Evolutionary conservation across 306 rosid species (phyloP), one percentile per base, ranked within the genome.

Genomic region (Cyclanthera cordifolia): DNA sequence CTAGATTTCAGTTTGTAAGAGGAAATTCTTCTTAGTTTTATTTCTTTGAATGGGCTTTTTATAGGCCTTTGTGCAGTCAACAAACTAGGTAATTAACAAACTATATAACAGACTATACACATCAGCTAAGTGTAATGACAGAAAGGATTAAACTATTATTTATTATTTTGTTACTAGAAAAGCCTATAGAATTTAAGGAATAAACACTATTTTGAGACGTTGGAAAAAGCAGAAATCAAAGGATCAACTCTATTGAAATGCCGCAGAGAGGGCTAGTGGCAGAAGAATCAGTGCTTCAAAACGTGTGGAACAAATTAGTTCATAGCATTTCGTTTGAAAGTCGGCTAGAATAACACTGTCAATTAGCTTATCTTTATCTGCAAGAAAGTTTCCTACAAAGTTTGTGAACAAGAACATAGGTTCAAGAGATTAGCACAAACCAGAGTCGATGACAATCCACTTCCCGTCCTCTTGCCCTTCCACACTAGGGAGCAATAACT

Each of bases 361-460:
- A 17, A 19, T 19, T 43, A 11, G 4, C 14, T 67, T 9, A 17
- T 20, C 32, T 3, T 17, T n/a, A 61, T 27, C 30, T 27, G 30
- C 30, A 17, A 1, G 19, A 14, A 47, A 6, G n/a, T 7, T 48
- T 30, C 15, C 43, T 27, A 24, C 23, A 47, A 8, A 67, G 43
- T 67, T 27, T 24, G 27, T 47, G 55, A 24, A 23, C 8, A 43
- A 45, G 41, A 46, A 27, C n/a, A 16, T 4, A 17, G 6, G 17
- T 48, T 23, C 14, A 37, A 66, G 59, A 78, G 66, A 78, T 21
- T 16, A 69, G 69, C 27, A 75, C 53, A 73, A 74, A 93, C 99
- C 98, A 73, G 96, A 86, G 74, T 93, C 99, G 58, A 93, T 67
- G 71, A 87, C 96, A 23, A 93, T 83, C 99, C 99, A 93, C 75